These are phyloP conservation scores for Pterocarpus macrocarpus DNA, from an alignment of 306 rosid species.

Conservation along the genomic window DNA sequence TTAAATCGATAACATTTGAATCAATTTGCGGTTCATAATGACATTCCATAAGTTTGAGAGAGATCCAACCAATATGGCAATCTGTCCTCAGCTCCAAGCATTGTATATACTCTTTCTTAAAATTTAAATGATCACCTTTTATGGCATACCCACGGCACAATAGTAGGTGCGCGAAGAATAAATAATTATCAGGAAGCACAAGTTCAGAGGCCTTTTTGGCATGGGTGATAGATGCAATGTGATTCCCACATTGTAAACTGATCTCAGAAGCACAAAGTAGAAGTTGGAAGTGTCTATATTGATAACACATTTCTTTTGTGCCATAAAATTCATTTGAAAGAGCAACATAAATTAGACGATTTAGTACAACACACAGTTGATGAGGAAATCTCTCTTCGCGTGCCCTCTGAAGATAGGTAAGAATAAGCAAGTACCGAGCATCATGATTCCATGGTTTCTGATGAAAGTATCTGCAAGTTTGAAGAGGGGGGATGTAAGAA, in stretches of 20 bases:
- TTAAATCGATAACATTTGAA: slow-evolving; percentile 57
- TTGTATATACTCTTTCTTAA: slow-evolving; percentile 62
- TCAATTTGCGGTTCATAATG: slow-evolving; percentile 56
- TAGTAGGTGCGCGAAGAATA: slow-evolving; percentile 82
- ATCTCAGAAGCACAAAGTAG: slow-evolving; percentile 92
- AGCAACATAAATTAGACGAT: slow-evolving; percentile 69
- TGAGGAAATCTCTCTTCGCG: slow-evolving; percentile 92
- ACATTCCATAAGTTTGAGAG: slow-evolving; percentile 79
- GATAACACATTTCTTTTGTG: slow-evolving; percentile 51
- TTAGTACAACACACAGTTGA: slow-evolving; percentile 66
- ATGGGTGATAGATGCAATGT: slow-evolving; percentile 61
- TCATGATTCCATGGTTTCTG: slow-evolving; percentile 88
- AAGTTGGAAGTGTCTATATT: slow-evolving; percentile 79
- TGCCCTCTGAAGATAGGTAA: slow-evolving; percentile 84
- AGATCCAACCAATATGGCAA: slow-evolving; percentile 82
- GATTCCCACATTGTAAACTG: slow-evolving; percentile 77
- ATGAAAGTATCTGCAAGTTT: slow-evolving; percentile 75
- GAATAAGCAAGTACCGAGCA: slow-evolving; percentile 80
- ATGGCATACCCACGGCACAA: slow-evolving; percentile 81
- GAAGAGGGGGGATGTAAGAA: slow-evolving; percentile 11
- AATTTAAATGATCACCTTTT: slow-evolving; percentile 63
- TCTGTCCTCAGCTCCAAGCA: slow-evolving; percentile 84
- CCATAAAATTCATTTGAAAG: slow-evolving; percentile 66
- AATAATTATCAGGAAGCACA: slow-evolving; percentile 68
- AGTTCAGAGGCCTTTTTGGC: slow-evolving; percentile 75